Evolutionary conservation across 148 eudicot species (phyloP).

Genomic region (Heliamphora exappendiculata): DNA sequence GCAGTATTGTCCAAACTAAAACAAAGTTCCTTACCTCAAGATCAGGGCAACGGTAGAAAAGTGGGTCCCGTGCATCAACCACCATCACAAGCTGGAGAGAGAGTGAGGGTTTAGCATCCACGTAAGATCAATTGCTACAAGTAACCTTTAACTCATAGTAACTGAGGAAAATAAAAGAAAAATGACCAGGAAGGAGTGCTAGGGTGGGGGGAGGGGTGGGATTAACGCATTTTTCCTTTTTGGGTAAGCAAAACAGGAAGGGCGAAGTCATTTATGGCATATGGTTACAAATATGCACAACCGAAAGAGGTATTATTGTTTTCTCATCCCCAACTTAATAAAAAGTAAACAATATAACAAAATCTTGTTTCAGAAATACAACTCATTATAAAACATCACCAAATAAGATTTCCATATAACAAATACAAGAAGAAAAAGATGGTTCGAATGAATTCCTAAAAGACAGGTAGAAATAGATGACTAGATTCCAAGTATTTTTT

Average conservation of each 20-base stretch:
- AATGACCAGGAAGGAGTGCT: background rate
- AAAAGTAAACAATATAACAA: background rate
- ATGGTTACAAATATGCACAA: background rate
- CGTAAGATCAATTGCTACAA: background rate
- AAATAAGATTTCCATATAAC: no score
- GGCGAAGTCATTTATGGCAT: background rate
- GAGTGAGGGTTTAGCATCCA: slow-evolving; percentile 10
- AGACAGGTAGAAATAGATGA: no score
- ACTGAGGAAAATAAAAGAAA: background rate
- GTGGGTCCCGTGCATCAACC: slow-evolving; percentile 94
- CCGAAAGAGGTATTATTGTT: background rate
- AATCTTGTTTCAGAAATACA: no score
- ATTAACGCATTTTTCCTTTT: background rate
- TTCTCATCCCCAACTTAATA: background rate
- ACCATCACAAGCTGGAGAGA: slow-evolving; percentile 88
- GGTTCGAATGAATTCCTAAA: no score
- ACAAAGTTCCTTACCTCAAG: slow-evolving; percentile 62
- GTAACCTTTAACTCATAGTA: background rate
- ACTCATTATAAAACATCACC: no score
- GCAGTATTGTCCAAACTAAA: background rate
- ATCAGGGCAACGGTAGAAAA: slow-evolving; percentile 96
- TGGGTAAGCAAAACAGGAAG: background rate
- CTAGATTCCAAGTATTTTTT: no score
- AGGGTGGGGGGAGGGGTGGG: background rate
- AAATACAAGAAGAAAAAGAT: no score